Percentiles rank a stretch among this genome's conserved stretches.
These are phyloP conservation scores for Pseudonitzschia pungens DNA, from an alignment of 108 stramenopile genomes.

Conservation along the genomic window DNA sequence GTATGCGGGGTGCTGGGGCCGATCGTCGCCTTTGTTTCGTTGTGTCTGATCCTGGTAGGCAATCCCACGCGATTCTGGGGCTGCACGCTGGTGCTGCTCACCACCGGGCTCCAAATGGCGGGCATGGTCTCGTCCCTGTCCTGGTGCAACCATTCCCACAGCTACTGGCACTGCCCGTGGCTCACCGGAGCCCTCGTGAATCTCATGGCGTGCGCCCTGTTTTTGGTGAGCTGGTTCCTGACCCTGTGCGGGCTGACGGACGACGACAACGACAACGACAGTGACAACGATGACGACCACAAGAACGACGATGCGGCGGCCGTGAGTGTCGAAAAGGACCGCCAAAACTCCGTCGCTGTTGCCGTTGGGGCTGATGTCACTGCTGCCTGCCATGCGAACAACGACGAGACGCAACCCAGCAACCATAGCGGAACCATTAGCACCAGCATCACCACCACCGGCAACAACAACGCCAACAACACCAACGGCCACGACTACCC, in stretches of 20 bases:
- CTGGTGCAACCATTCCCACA: background rate
- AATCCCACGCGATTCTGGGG: background rate
- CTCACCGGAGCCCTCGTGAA: background rate
- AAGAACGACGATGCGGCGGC: background rate
- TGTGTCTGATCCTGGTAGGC: background rate
- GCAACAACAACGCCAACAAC: too few species aligned
- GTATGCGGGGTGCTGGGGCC: background rate
- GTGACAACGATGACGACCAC: background rate
- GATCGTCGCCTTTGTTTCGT: constrained; percentile 3
- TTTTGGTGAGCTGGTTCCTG: constrained; percentile 3
- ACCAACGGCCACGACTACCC: background rate
- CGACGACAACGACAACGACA: background rate
- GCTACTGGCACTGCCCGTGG: constrained; percentile 6
- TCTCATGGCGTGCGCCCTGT: background rate
- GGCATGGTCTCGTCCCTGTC: background rate
- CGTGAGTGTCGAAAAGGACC: background rate
- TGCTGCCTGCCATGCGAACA: background rate
- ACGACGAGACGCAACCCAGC: background rate
- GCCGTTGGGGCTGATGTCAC: too few species aligned
- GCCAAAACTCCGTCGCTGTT: background rate
- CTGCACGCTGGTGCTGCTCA: background rate
- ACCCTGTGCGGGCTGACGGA: constrained; percentile 8
- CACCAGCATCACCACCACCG: too few species aligned
- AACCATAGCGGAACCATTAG: background rate
- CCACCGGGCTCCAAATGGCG: background rate